Evolutionary conservation across 305 asterid genomes (phyloP), one percentile per base, ranked within the genome.

Genomic region (Nicotiana rustica): DNA sequence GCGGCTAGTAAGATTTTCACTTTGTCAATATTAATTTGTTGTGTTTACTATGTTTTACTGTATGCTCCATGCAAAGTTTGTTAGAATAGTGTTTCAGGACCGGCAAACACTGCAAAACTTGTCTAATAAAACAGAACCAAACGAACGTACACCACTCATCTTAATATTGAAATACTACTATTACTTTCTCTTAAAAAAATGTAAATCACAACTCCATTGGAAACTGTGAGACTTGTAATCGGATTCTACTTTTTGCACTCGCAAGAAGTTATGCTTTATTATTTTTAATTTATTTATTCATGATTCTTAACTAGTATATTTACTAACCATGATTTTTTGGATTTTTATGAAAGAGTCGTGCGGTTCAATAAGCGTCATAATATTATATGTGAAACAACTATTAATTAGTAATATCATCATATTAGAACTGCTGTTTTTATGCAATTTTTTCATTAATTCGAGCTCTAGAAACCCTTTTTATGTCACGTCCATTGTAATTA

Each of bases 1-100:
- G 78, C 6, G 12, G 59, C 17, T 41, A 70, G 44, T 70, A 49
- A 70, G 78, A 57, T 70, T 41, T 41, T 41, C 49, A 41, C 49
- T 7, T 41, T 41, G 49, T 70, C 5, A 70, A 41, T 41, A 6
- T 38, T 38, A 70, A 70, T 69, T 41, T 70, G 18, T 69, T 69
- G 21, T 38, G 10, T 69, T 68, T 68, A 68, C 4, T 4, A 41
- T 38, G n/a, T 41, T 69, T 18, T 55, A 4, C 6, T 1, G 2
- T 15, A 17, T 68, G 10, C 2, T 36, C 4, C 2, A 4, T 5
- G 41, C 36, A n/a, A n/a, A 68, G 1, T n/a, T 68, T 68, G 14
- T 68, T 9, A 36, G 76, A 68, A 36, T 17, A 17, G 0, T 35
- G 44, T 68, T 0, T 36, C 29, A 0, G 0, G 6, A 1, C 7